phyloP scores from a whole-genome alignment of 1,284 basidiomycete genomes.

The Irpex lacteus region DNA sequence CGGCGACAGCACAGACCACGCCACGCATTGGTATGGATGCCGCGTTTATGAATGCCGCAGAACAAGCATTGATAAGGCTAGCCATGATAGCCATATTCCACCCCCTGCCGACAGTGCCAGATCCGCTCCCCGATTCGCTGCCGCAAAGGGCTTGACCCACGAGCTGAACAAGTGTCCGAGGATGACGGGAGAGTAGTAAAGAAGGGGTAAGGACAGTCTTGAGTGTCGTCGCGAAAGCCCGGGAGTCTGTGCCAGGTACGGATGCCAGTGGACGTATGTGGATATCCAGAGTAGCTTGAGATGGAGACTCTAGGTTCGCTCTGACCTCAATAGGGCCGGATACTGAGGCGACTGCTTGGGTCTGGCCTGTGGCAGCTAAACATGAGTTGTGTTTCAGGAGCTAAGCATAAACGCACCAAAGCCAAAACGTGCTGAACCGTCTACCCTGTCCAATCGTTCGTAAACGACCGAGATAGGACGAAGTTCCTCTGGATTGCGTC shows the following conservation, averaged over 20 bases:
- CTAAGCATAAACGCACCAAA: conserved; percentile 42
- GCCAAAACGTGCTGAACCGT: conserved; percentile 64
- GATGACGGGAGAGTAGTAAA: conserved; percentile 59
- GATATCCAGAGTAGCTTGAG: conserved; percentile 72
- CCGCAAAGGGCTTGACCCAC: conserved; percentile 58
- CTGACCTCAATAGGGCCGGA: conserved; percentile 78
- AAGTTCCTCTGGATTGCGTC: conserved; percentile 24
- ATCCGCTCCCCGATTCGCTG: conserved; percentile 27
- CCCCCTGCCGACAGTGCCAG: conserved; percentile 25
- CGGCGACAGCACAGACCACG: conserved; percentile 62
- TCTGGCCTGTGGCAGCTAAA: conserved; percentile 34
- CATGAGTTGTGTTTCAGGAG: not conserved
- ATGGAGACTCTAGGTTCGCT: conserved; percentile 60
- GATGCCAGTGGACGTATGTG: conserved; percentile 62
- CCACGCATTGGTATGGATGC: conserved; percentile 69
- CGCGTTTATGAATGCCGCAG: conserved; percentile 63
- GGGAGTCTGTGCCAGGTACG: conserved; percentile 65
- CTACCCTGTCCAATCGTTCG: conserved; percentile 54
- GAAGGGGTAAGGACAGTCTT: conserved; percentile 55
- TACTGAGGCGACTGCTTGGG: conserved; percentile 58
- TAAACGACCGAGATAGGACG: conserved; percentile 29
- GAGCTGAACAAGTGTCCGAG: conserved; percentile 68
- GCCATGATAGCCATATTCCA: conserved; percentile 37
- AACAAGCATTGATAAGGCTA: conserved; percentile 65
- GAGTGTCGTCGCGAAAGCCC: conserved; percentile 49